Base-by-base conservation (phyloP, 345 rosid genomes). In the Citrus medica region DNA sequence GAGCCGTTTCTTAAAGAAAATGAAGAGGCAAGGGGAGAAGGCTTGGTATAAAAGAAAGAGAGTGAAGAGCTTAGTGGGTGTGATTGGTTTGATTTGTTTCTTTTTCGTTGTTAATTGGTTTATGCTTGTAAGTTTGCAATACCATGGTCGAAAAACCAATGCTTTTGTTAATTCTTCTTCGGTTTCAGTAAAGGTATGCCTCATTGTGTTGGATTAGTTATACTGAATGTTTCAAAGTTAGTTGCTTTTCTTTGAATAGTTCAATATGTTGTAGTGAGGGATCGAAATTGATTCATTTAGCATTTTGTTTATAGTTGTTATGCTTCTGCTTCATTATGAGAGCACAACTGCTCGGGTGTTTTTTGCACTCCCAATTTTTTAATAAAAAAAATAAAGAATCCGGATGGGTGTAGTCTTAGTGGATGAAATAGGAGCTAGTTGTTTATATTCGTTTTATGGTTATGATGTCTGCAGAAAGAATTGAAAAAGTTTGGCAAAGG, bases 41-140 rank as follows among this genome's bases (percentile, higher is more conserved):
- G 71, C 67, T 48, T 91, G 94, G 92, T 79, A 85, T 75, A 85
- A 84, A 51, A 85, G 69, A 79, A 86, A 73, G 59, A 84, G 87
- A 73, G 83, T 88, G 7, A 87, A 87, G 77, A 85, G 89, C n/a
- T 75, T 87, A 0, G 76, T 86, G 8, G 85, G 73, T 46, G 74
- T 84, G 77, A 77, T 87, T 78, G 88, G 80, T 7, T 87, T 94
- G 87, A 79, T 91, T 66, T 89, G 78, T 66, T 87, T 90, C 79
- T 94, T 91, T 80, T 89, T 96, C 81, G 71, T 92, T 62, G 88
- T 90, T 35, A 90, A 94, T 82, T 91, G 92, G 90, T 86, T 89
- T 71, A 88, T 94, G 97, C 85, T 94, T 55, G 80, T 84, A 75
- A 86, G 89, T 74, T 87, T 96, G 30, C 95, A 90, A 56, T 91